Percentiles rank a stretch among this genome's conserved stretches.
Evolutionary conservation across 495 filamentous ascomycete genomes (phyloP).

Genomic region (Neurospora sp.): DNA sequence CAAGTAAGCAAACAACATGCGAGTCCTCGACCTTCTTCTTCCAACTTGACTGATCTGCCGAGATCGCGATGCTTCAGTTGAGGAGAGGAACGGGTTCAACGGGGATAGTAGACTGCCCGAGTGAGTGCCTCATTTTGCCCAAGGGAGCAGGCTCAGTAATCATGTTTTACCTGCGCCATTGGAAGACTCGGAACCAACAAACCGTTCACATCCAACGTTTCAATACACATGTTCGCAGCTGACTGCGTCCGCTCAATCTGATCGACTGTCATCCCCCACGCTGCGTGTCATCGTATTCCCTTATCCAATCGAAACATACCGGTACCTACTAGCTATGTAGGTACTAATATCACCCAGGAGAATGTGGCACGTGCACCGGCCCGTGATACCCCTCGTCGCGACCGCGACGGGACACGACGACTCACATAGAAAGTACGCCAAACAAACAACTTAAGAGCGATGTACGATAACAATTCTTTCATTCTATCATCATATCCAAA

Average conservation of each 20-base stretch:
- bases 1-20: not conserved
- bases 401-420: not conserved
- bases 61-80: not conserved
- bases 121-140: not conserved
- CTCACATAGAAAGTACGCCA: not conserved
- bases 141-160: not conserved
- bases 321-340: too few species aligned
- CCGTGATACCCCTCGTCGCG: not conserved
- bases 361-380: not conserved
- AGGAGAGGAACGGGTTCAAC: not conserved
- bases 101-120: not conserved
- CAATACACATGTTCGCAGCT: not conserved
- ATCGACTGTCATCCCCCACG: not conserved
- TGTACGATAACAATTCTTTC: not conserved
- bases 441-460: not conserved
- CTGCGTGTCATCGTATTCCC: not conserved
- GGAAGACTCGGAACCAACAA: not conserved
- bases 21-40: not conserved
- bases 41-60: not conserved
- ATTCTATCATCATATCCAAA: not conserved
- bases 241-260: not conserved
- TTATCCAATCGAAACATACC: not conserved
- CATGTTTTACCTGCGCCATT: not conserved
- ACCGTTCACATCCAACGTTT: not conserved
- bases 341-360: not conserved